Evolutionary conservation across 768 basidiomycete genomes (phyloP), one percentile per base, ranked within the genome.

Genomic region (Serendipita indica): DNA sequence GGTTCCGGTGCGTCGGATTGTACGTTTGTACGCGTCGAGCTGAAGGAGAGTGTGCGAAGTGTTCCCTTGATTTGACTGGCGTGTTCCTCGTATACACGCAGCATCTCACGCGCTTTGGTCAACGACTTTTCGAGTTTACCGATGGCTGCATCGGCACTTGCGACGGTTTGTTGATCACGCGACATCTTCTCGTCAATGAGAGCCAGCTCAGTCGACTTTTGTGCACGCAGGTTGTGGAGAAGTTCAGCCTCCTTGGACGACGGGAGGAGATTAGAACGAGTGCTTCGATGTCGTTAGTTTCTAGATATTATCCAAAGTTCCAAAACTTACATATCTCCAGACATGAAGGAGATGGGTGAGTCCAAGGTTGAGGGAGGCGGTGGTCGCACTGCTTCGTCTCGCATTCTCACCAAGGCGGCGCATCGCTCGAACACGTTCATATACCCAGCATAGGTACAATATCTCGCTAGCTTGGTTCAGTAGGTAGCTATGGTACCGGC

Each of bases 281-380:
- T 43, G 41, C 41, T 43, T 7, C 27, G 27, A 7, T 6, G 27
- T 43, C 41, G 41, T 43, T 43, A 43, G 41, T 37, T 18, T 37
- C 41, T 3, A n/a, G 18, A 43, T 43, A 25, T n/a, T n/a, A 39
- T 43, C 5, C 41, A 6, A 25, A 18, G 27, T n/a, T 7, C 41
- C n/a, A 43, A 25, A n/a, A 43, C 41, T 43, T n/a, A 43, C 41
- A 43, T 43, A 43, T 43, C 41, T n/a, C 41, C 41, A 43, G 41
- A 43, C 41, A 43, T 43, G n/a, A n/a, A n/a, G n/a, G n/a, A n/a
- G n/a, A n/a, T n/a, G 41, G 41, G 41, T 18, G 41, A 43, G 41
- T n/a, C 41, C 41, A 43, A 43, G 41, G 18, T 43, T 43, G 41
- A 43, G 41, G 41, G 41, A 18, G 41, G 41, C 41, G 41, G n/a